Evolutionary conservation across 495 filamentous ascomycete species (phyloP), one percentile per base, ranked within the genome.

Genomic region (Symbiotaphrina buchneri): DNA sequence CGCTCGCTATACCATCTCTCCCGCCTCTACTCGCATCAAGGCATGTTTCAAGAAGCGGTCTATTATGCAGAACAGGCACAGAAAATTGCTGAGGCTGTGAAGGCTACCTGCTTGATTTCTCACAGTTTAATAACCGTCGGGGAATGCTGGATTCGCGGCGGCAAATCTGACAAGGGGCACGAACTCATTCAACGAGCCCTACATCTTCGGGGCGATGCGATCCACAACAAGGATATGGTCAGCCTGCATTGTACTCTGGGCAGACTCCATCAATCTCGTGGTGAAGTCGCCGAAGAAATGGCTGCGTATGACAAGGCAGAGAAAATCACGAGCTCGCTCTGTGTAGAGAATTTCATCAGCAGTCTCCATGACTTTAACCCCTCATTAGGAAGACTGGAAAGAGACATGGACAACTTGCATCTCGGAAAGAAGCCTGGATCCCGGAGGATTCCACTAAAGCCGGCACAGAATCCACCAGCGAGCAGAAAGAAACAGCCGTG

Each of bases 1-100:
- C 65, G 63, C 4, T 64, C 67, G 28, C 49, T 85, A 18, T 42
- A 68, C 28, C 70, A 80, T 32, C 62, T 91, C 4, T 79, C 82
- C 3, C 59, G 56, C 14, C 49, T 90, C 10, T 92, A 77, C 35
- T 67, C 78, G 3, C 70, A 84, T 33, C 63, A 83, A 41, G 85
- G 90, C 27, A 62, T 93, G 47, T 77, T 82, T 40, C 71, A 75
- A 30, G 90, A 95, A 46, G 76, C 84, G 5, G 55, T 85, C n/a
- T 87, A 82, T 48, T 91, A 91, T 41, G 65, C 73, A 5, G 74
- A 93, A 38, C 73, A 91, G 43, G 80, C 80, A 1, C 54, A 76
- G 30, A 80, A 77, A 45, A 67, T 92, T 36, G 81, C 77, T 29
- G 58, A 65, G 26, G 66, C 71, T 8, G 63, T 73, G 6, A 54